Evolutionary conservation across 495 filamentous ascomycete genomes (phyloP), one percentile per base, ranked within the genome.

Genomic region (Entonaema liquescens): DNA sequence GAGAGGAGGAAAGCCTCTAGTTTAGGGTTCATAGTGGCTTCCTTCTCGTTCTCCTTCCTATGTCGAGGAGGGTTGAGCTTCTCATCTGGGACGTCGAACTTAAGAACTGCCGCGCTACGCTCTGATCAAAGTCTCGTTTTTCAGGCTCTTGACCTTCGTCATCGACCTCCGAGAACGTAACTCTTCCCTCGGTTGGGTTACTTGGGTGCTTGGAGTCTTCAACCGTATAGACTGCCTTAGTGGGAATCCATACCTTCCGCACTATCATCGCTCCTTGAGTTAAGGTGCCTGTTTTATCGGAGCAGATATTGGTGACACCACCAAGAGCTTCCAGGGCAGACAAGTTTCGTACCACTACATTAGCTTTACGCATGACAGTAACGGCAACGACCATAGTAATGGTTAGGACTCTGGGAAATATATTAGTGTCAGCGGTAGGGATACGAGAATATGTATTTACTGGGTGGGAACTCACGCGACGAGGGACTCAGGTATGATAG

Each of bases 241-340:
- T 84, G 0, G 92, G 92, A 56, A 95, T 82, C 93, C 93, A 97
- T 2, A 88, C 91, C 70, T 92, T 91, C 65, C 90, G 88, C 15
- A 92, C 88, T 12, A 95, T 90, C 91, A 93, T 84, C 74, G 89
- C 81, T n/a, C 89, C 89, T 73, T 91, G 88, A 0, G 92, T 95
- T 19, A 95, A 81, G 0, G 93, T 95, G 3, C 92, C 92, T 2
- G 92, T 95, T 75, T 95, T 95, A 78, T 95, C 92, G 8, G 92
- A 94, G 77, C 92, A 95, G 70, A 95, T 95, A 72, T 94, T 94
- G 59, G 91, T 94, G 36, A 95, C 90, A 38, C 92, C 92, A 12
- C 92, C 93, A 13, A 95, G 87, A 1, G 92, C 92, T 77, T 95
- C 92, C 19, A 95, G 85, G 8, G 92, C 92, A 58, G 90, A 90